Evolutionary conservation across 1,284 basidiomycete species (phyloP), one percentile per base, ranked within the genome.

Genomic region (Coniferiporia sulphurascens): DNA sequence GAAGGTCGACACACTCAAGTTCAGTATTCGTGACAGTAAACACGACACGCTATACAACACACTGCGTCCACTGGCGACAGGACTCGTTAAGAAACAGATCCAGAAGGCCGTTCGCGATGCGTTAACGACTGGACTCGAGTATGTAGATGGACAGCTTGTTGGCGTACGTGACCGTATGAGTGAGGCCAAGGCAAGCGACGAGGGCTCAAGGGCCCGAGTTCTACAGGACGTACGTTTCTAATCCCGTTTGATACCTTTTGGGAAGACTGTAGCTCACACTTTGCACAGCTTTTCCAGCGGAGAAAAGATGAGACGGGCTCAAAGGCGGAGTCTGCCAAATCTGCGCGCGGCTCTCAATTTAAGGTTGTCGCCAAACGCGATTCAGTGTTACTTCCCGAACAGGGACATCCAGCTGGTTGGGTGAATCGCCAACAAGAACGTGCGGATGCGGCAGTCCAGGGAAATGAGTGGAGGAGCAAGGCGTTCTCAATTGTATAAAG

Each of bases 21-120:
- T 96, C 76, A 84, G 86, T 43, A 93, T 99, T 69, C 85, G 93
- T 15, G 94, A 96, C 68, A 85, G 84, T 67, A 97, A 96, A 77
- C 95, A 97, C 75, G 91, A 96, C 69, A 75, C 92, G 43, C 72
- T 97, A 57, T 96, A 96, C 81, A 95, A 93, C 78, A 88, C 87
- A 0, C 67, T 93, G 41, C 80, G 79, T 46, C 87, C 88, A 6
- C 78, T 93, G 52, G 89, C 89, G 5, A 90, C 83, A 3, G 82
- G 82, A 4, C 76, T 97, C 52, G 87, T 99, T 69, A 98, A 98
- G 84, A 87, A 84, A 71, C 92, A 95, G 71, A 86, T 99, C 65
- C 79, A 89, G 74, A 91, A 88, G 72, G 95, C 90, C 1, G 80
- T 97, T 56, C 77, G 82, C 63, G 86, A 85, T 61, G 88, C 86